Base-by-base conservation (phyloP, 352 stramenopile genomes). In the Pythium dissotocum region DNA sequence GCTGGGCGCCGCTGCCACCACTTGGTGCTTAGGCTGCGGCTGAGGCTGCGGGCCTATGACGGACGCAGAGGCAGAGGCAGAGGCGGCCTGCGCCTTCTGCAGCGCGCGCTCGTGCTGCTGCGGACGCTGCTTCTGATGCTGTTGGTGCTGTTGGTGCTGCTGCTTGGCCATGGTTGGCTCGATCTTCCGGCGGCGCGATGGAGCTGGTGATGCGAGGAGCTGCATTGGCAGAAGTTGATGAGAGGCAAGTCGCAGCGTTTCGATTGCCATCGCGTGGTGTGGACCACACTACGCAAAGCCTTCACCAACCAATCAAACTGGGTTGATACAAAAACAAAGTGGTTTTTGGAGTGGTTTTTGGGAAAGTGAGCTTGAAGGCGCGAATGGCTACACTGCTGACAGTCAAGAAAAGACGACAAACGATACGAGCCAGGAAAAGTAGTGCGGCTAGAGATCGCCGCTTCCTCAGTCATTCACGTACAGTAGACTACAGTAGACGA, bases 281-380 rank as follows among this genome's bases (percentile, higher is more conserved):
- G 63, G 52, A 72, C 60, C 60, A 72, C 51, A 16, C 26, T 33
- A 46, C 12, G 53, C n/a, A 13, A 33, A 12, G 32, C 33, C 52
- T 44, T 60, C 38, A 51, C 59, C 59, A 67, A 65, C 64, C 64
- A 65, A 61, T 65, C 49, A 61, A 56, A 44, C n/a, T 1, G 5
- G n/a, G 1, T 1, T 1, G 0, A 61, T 65, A 64, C 63, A 70
- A 59, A 71, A 2, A 40, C 2, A 52, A 64, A 67, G 59, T 72
- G 66, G 66, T 71, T 59, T 46, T 60, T 67, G 36, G 28, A 7
- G 49, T 56, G 49, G 49, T 56, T 63, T 62, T 60, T 63, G 2
- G 49, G 3, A 5, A 24, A 52, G 10, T 3, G 35, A 40, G 35
- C 40, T 53, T 53, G 46, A 53, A 33, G 44, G 24, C 21, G 21